These are phyloP conservation scores for Trametopsis cervina DNA, from an alignment of 768 basidiomycete species.

Conservation along the genomic window DNA sequence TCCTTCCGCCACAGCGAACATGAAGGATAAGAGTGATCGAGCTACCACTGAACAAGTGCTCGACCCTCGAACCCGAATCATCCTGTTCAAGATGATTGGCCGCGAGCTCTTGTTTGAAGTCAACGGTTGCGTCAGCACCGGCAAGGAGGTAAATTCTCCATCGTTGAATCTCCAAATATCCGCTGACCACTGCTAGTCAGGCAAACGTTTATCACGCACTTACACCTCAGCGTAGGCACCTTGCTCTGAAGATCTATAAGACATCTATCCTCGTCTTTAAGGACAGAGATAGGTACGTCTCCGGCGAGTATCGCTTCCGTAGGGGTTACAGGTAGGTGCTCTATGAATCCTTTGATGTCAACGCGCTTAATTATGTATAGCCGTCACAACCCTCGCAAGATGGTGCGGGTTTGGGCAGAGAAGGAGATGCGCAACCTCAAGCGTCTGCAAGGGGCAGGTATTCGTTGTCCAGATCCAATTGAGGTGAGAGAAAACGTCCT, in stretches of 20 bases:
- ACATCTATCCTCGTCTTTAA: conserved; percentile 98
- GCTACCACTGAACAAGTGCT: conserved; percentile 97
- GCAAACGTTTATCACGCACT: conserved; percentile 97
- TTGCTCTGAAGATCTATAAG: conserved; percentile 97
- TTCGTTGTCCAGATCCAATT: conserved; percentile 80
- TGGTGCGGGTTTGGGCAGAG: conserved; percentile 98
- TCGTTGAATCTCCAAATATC: too few relatives aligned
- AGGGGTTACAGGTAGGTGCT: conserved; percentile 58
- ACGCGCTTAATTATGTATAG: conserved; percentile 14
- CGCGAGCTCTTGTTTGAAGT: conserved; percentile 83
- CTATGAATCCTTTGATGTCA: conserved; percentile 11
- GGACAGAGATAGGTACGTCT: conserved; percentile 94
- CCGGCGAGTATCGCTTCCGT: conserved; percentile 93
- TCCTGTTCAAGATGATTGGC: conserved; percentile 95
- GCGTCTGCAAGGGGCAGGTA: conserved; percentile 74
- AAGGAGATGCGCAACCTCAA: conserved; percentile 97
- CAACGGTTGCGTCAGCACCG: conserved; percentile 95
- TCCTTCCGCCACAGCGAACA: conserved; percentile 77
- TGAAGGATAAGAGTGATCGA: conserved; percentile 94
- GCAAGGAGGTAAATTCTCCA: conserved; percentile 93
- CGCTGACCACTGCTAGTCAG: too few relatives aligned
- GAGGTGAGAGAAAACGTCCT: conserved; percentile 97
- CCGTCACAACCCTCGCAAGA: conserved; percentile 91
- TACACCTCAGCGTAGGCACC: conserved; percentile 44
- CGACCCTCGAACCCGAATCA: conserved; percentile 90